Percentiles rank a stretch among this genome's conserved stretches.
Evolutionary conservation across 495 filamentous ascomycete genomes (phyloP).

Genomic region (Xylona heveae): DNA sequence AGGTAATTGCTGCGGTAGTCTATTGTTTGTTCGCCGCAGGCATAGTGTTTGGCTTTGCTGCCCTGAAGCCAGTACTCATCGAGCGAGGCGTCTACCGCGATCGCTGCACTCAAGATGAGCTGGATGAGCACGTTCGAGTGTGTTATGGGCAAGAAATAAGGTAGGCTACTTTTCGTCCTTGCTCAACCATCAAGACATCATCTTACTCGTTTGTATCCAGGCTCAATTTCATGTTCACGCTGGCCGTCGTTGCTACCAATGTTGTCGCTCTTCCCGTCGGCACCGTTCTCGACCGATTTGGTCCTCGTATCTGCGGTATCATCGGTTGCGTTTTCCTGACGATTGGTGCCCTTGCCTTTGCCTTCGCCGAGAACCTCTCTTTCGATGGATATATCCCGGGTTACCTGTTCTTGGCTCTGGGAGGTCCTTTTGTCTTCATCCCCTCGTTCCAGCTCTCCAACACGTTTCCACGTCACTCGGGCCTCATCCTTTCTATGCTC

Average conservation of each 20-base stretch:
- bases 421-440: slow-evolving; percentile 81
- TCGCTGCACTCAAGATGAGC: slow-evolving; percentile 32
- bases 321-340: slow-evolving; percentile 48
- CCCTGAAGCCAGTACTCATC: slow-evolving; percentile 64
- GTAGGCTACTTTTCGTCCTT: slow-evolving; percentile 13
- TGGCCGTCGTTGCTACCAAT: slow-evolving; percentile 73
- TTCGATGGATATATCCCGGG: slow-evolving; percentile 59
- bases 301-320: slow-evolving; percentile 55
- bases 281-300: slow-evolving; percentile 66
- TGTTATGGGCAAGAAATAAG: slow-evolving; percentile 58
- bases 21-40: slow-evolving; percentile 72
- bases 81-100: slow-evolving; percentile 51
- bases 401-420: slow-evolving; percentile 65
- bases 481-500: slow-evolving; percentile 62
- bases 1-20: slow-evolving; percentile 43
- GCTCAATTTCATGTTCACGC: slow-evolving; percentile 85
- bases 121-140: slow-evolving; percentile 36
- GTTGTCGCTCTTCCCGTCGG: slow-evolving; percentile 68
- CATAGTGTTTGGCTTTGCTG: slow-evolving; percentile 66
- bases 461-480: slow-evolving; percentile 68
- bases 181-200: too few species aligned
- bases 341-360: slow-evolving; percentile 48
- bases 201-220: slow-evolving; percentile 9
- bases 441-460: slow-evolving; percentile 86
- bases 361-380: slow-evolving; percentile 38